phyloP scores from a whole-genome alignment of 78 protist genomes.

The Planoprotostelium fungivorum region DNA sequence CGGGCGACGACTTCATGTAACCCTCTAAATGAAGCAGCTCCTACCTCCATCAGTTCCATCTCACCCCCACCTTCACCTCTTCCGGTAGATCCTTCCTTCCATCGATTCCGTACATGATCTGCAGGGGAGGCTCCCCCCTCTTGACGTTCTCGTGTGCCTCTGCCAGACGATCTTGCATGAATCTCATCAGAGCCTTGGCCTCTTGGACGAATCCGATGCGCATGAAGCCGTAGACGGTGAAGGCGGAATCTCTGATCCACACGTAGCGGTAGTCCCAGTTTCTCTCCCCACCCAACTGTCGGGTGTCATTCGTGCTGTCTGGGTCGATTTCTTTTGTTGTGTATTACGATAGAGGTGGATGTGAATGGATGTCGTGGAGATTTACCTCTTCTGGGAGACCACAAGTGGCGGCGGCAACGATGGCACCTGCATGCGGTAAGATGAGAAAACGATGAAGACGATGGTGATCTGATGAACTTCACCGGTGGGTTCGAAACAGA shows the following conservation, averaged over 20 bases:
- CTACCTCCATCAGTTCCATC: no score
- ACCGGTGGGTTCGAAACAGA: constrained; percentile 56
- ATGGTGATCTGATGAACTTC: not conserved
- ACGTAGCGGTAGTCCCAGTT: constrained; percentile 61
- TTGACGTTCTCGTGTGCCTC: not conserved
- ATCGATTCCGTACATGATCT: constrained; percentile 49
- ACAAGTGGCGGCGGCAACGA: constrained; percentile 53
- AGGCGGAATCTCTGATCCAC: constrained; percentile 52
- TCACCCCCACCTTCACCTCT: not conserved
- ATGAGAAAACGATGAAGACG: not conserved
- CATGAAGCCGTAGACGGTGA: constrained; percentile 51
- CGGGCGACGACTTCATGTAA: constrained; percentile 25
- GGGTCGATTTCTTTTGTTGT: no score
- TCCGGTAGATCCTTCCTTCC: constrained; percentile 46
- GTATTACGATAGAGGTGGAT: no score
- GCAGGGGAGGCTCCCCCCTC: constrained; percentile 22
- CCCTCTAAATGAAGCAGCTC: constrained; percentile 25
- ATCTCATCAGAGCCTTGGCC: constrained; percentile 53
- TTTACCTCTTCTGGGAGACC: constrained; percentile 28
- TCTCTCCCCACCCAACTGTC: constrained; percentile 32
- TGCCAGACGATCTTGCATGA: constrained; percentile 11
- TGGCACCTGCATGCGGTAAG: constrained; percentile 8
- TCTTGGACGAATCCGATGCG: constrained; percentile 53
- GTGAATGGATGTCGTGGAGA: not conserved
- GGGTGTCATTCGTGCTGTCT: not conserved